A percentile compares a stretch with the other conserved stretches of the same genome.
Conservation (phyloP, 2,329 filamentous ascomycete genomes). For the Aureobasidium sp. region DNA sequence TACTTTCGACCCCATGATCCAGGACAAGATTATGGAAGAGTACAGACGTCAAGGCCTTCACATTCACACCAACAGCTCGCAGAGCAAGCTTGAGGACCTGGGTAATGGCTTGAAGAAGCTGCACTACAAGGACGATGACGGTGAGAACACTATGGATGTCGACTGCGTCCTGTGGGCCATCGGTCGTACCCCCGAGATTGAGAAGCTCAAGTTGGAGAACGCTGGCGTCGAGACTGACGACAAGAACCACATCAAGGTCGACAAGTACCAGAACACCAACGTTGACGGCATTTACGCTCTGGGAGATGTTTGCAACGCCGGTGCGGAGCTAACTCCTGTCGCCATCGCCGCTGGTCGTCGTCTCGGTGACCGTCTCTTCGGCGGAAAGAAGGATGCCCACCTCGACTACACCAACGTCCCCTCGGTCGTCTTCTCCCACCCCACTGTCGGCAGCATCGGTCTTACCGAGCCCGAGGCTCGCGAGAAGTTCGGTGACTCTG, state of each 20-base stretch:
- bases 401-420: slow-evolving; percentile 73
- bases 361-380: slow-evolving; percentile 72
- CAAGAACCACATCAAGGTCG: slow-evolving; percentile 61
- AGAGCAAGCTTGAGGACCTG: slow-evolving; percentile 61
- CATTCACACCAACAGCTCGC: slow-evolving; percentile 62
- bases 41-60: slow-evolving; percentile 74
- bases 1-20: slow-evolving; percentile 76
- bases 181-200: slow-evolving; percentile 64
- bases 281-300: slow-evolving; percentile 70
- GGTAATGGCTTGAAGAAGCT: slow-evolving; percentile 62
- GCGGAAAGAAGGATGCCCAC: slow-evolving; percentile 52
- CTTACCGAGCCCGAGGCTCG: slow-evolving; percentile 71
- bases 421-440: slow-evolving; percentile 80
- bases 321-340: slow-evolving; percentile 72
- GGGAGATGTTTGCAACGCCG: slow-evolving; percentile 70
- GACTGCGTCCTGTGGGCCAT: slow-evolving; percentile 80
- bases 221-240: slow-evolving; percentile 60
- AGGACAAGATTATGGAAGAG: slow-evolving; percentile 67
- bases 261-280: slow-evolving; percentile 76
- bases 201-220: slow-evolving; percentile 62
- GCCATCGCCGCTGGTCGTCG: slow-evolving; percentile 78
- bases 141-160: slow-evolving; percentile 54
- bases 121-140: slow-evolving; percentile 59
- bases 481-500: slow-evolving; percentile 61
- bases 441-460: slow-evolving; percentile 73